Percentiles rank a stretch among this genome's conserved stretches.
Conservation (phyloP, 768 basidiomycete species). For the Calvatia gigantea region DNA sequence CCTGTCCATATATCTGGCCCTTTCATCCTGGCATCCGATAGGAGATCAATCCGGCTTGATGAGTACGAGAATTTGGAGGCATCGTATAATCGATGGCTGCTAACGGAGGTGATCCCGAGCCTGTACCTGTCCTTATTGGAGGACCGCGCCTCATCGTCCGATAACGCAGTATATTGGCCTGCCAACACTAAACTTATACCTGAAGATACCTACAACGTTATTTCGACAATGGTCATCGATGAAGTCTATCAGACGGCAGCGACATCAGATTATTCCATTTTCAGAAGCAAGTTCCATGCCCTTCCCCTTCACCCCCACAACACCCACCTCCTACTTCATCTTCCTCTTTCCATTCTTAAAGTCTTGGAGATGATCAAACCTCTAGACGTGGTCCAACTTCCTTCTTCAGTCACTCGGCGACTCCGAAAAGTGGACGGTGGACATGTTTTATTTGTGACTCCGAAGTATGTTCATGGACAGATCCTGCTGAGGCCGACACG, state of each 20-base stretch:
- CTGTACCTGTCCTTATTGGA: constrained; percentile 39
- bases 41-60: constrained; percentile 41
- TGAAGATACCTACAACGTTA: constrained; percentile 13
- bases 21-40: constrained; percentile 43
- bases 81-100: constrained; percentile 40
- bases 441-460: background rate
- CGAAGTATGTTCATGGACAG: constrained; percentile 5
- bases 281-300: constrained; percentile 14
- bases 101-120: constrained; percentile 29
- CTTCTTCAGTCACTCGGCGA: background rate
- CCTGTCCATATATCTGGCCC: constrained; percentile 46
- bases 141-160: constrained; percentile 13
- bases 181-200: constrained; percentile 18
- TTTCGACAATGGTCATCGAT: constrained; percentile 1
- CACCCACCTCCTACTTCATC: background rate
- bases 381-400: background rate
- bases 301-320: constrained; percentile 10
- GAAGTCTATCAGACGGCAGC: constrained; percentile 3
- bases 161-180: constrained; percentile 34
- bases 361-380: background rate
- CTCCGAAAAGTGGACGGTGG: background rate
- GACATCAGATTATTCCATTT: background rate
- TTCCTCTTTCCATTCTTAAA: background rate
- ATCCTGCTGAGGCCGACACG: background rate
- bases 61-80: constrained; percentile 29